A percentile compares a stretch with the other conserved stretches of the same genome.
Evolutionary conservation across 1,139 yeast species (phyloP).

Genomic region (Saccharomyces hybrid): DNA sequence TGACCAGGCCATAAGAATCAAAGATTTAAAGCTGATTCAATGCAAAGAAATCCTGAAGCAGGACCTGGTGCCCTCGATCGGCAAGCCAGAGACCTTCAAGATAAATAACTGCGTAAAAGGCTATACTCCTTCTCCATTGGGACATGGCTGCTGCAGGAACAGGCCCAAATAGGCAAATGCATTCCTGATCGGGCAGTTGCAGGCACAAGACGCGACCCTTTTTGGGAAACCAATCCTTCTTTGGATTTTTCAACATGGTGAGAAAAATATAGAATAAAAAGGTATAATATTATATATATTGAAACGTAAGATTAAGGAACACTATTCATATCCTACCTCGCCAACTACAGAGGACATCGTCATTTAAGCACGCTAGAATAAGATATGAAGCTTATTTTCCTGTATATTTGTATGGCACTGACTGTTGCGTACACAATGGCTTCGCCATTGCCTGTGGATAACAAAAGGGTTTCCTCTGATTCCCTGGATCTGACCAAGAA

Average conservation of each 20-base stretch:
- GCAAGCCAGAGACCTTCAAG: neutral
- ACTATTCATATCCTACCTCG: neutral
- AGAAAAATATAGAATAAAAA: neutral
- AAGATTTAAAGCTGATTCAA: slow-evolving; percentile 33
- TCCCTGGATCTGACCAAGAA: slow-evolving; percentile 11
- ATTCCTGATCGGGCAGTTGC: neutral
- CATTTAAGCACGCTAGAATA: too few species aligned
- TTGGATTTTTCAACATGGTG: slow-evolving; percentile 5
- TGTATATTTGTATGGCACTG: neutral
- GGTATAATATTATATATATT: too few species aligned
- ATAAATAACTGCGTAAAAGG: neutral
- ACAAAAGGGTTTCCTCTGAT: neutral
- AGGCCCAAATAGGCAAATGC: neutral
- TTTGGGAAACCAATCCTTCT: neutral
- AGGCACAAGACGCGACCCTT: neutral
- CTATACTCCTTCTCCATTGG: neutral
- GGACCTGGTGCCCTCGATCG: neutral
- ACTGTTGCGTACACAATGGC: neutral
- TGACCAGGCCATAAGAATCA: slow-evolving; percentile 14
- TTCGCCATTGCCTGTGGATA: slow-evolving; percentile 6
- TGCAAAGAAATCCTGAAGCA: slow-evolving; percentile 22
- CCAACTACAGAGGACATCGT: too few species aligned
- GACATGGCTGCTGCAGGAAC: neutral
- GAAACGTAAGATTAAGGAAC: neutral
- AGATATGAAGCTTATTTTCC: neutral